Conservation (phyloP, 305 asterid genomes). For the Stenogyne calaminthoides region DNA sequence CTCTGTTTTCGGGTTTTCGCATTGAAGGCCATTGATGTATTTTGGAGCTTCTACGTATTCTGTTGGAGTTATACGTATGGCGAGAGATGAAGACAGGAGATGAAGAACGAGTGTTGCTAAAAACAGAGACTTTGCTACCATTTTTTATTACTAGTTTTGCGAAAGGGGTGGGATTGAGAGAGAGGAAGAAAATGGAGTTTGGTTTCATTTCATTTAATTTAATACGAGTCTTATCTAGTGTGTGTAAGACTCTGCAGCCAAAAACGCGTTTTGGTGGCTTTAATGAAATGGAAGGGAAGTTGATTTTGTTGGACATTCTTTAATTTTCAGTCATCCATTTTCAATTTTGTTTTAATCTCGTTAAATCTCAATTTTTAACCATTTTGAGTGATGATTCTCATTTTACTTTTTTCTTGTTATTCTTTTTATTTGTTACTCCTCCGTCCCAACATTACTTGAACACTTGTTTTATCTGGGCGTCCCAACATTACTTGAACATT, state of each 20-base stretch:
- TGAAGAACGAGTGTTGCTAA: slow-evolving; percentile 28
- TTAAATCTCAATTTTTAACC: no score
- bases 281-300: neutral
- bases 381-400: no score
- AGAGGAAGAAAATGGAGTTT: neutral
- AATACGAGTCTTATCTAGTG: neutral
- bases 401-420: no score
- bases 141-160: neutral
- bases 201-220: neutral
- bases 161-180: no score
- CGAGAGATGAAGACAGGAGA: slow-evolving; percentile 24
- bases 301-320: neutral
- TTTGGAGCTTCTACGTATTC: slow-evolving; percentile 45
- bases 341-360: no score
- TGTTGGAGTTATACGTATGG: slow-evolving; percentile 33
- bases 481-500: no score
- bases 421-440: no score
- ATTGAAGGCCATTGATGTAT: slow-evolving; percentile 41
- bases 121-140: neutral
- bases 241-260: no score
- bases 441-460: no score
- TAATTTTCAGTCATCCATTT: no score
- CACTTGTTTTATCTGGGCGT: no score
- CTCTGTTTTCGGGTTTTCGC: slow-evolving; percentile 15
- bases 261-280: slow-evolving; percentile 31